Percentiles rank a stretch among this genome's conserved stretches.
Evolutionary conservation across 1,284 basidiomycete species (phyloP).

Genomic region (Malassezia slooffiae): DNA sequence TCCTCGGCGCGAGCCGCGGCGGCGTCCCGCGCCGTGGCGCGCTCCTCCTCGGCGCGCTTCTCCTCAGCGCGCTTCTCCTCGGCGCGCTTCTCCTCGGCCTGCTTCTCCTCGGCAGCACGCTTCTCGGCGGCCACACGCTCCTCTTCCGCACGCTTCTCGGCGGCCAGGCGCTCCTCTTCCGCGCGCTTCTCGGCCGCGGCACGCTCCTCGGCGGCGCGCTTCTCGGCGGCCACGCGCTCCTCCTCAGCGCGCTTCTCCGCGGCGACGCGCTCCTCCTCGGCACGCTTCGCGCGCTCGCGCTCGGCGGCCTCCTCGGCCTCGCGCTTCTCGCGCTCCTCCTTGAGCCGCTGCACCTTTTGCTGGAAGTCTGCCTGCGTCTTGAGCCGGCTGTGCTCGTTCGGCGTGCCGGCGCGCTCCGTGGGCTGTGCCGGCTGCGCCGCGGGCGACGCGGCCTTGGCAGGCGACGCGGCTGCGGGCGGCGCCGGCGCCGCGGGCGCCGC

Average conservation of each 20-base stretch:
- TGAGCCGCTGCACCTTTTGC: conserved; percentile 21
- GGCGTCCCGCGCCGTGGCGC: conserved; percentile 17
- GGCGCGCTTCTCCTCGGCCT: conserved; percentile 16
- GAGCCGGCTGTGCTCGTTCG: conserved; percentile 26
- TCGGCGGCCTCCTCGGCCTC: conserved; percentile 27
- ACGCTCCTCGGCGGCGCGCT: conserved; percentile 15
- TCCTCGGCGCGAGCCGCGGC: conserved; percentile 6
- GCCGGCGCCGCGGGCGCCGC: conserved; percentile 21
- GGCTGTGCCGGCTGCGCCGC: conserved; percentile 8
- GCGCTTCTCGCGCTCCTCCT: conserved; percentile 19
- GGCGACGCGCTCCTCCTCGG: conserved; percentile 14
- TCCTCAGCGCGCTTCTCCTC: conserved; percentile 16
- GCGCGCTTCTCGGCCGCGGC: conserved; percentile 14
- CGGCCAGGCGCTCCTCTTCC: conserved; percentile 15
- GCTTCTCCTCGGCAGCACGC: conserved; percentile 9
- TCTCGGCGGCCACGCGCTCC: conserved; percentile 11
- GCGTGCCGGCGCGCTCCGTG: conserved; percentile 16
- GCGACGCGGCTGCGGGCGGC: neutral
- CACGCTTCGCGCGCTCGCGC: conserved; percentile 22
- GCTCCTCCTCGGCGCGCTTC: conserved; percentile 6
- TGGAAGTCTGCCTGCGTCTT: conserved; percentile 38
- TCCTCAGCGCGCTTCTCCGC: conserved; percentile 8
- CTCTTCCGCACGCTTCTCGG: conserved; percentile 24
- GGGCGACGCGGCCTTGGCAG: neutral
- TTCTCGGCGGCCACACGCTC: conserved; percentile 9